These are phyloP conservation scores for Pogostemon cablin DNA, from an alignment of 257 asterid species.

Conservation along the genomic window DNA sequence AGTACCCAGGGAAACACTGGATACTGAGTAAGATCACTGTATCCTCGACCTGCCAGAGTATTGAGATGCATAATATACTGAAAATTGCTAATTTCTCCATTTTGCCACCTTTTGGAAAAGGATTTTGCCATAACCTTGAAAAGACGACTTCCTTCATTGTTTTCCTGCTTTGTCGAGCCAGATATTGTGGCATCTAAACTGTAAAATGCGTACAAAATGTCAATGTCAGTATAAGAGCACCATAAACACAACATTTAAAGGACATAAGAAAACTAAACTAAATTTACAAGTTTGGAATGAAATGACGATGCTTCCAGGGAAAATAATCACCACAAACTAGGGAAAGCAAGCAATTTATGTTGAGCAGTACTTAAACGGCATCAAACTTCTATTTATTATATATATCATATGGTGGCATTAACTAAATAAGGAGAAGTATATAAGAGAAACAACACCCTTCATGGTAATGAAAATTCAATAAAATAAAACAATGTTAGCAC, in stretches of 20 bases:
- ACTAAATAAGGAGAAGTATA: constrained; percentile 4
- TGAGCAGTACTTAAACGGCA: neutral
- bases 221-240: constrained; percentile 24
- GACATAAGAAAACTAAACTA: neutral
- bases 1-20: constrained; percentile 99
- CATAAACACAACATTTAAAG: neutral
- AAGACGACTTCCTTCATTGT: constrained; percentile 97
- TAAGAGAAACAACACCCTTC: constrained; percentile 3
- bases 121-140: constrained; percentile 96
- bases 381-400: neutral
- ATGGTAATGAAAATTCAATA: neutral
- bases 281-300: neutral
- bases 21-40: constrained; percentile 98
- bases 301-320: constrained; percentile 28
- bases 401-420: neutral
- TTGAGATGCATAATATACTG: constrained; percentile 99
- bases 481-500: constrained; percentile 7
- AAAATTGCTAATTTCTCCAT: constrained; percentile 98
- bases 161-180: constrained; percentile 87
- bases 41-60: constrained; percentile 99
- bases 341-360: constrained; percentile 14
- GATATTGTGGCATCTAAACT: constrained; percentile 97
- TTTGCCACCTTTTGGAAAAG: constrained; percentile 99
- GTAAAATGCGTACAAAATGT: constrained; percentile 30
- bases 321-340: constrained; percentile 16